Conservation (phyloP, 495 filamentous ascomycete genomes). For the Penicillium silybi region DNA sequence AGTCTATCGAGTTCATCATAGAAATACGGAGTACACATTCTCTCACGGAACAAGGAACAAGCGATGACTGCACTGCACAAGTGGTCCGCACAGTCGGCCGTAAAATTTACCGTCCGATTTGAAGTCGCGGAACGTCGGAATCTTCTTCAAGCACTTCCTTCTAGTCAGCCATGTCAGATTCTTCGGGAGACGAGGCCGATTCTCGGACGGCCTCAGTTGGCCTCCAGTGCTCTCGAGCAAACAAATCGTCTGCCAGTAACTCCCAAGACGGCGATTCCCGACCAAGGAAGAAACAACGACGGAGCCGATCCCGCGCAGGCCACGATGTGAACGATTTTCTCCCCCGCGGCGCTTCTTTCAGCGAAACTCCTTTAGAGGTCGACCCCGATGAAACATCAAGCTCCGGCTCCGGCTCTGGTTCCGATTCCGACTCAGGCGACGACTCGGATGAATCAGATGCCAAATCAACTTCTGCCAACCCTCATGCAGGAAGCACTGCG, state of each 20-base stretch:
- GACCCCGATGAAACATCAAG: constrained; percentile 35
- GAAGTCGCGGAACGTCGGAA: background rate
- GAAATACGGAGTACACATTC: background rate
- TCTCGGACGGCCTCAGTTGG: constrained; percentile 41
- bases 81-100: constrained; percentile 18
- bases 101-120: constrained; percentile 19
- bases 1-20: background rate
- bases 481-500: constrained; percentile 25
- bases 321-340: constrained; percentile 35
- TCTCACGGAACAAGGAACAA: too few relatives aligned
- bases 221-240: constrained; percentile 20
- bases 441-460: constrained; percentile 18
- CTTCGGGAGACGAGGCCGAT: constrained; percentile 37
- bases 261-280: constrained; percentile 24
- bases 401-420: constrained; percentile 26
- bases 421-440: constrained; percentile 19
- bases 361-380: constrained; percentile 27
- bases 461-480: constrained; percentile 9
- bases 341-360: constrained; percentile 38
- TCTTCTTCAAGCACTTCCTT: background rate
- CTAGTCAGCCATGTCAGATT: background rate
- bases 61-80: constrained; percentile 1
- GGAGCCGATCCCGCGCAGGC: constrained; percentile 17
- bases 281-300: constrained; percentile 30
- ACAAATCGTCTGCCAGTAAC: constrained; percentile 17